Base-by-base conservation (phyloP, 306 rosid species). In the Ochetophila trinervis region DNA sequence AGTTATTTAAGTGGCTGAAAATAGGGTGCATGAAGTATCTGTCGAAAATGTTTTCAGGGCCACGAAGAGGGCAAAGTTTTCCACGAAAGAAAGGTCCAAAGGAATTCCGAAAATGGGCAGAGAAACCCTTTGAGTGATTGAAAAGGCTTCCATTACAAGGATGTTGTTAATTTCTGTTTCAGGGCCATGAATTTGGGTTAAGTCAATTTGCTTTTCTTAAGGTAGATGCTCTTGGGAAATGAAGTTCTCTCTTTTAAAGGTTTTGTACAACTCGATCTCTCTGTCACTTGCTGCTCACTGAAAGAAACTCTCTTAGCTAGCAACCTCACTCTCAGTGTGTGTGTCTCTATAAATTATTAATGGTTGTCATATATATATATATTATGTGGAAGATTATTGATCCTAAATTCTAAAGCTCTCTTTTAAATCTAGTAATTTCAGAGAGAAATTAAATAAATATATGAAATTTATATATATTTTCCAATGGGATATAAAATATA, bases 141-240 rank as follows among this genome's bases (percentile, higher is more conserved):
- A 35, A 17, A 56, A 66, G 18, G 53, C 56, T 44, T 44, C 68
- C n/a, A 57, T 48, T 72, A 68, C 63, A 72, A 73, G 77, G 68
- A 74, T 40, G 66, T 23, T 49, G 19, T 50, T 18, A 45, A 56
- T 70, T 72, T 65, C 61, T 47, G 8, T 73, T 67, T 78, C 56
- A 53, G 57, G 70, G 71, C 75, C 53, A 65, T 12, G 59, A 60
- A 53, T 66, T 47, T 53, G 73, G 69, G 42, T 64, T 65, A 54
- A 12, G 64, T 62, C 65, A 59, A 34, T 62, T 74, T 82, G 60
- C 83, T 74, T 60, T n/a, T 64, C 35, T 70, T 69, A 53, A 62
- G 65, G 65, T 60, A 74, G 76, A 76, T 85, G 74, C 74, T 57
- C 83, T 80, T 65, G 80, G 87, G 83, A 87, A 82, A 84, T 81